Conservation (phyloP, 1,284 basidiomycete genomes). For the Chalciporus sp. region DNA sequence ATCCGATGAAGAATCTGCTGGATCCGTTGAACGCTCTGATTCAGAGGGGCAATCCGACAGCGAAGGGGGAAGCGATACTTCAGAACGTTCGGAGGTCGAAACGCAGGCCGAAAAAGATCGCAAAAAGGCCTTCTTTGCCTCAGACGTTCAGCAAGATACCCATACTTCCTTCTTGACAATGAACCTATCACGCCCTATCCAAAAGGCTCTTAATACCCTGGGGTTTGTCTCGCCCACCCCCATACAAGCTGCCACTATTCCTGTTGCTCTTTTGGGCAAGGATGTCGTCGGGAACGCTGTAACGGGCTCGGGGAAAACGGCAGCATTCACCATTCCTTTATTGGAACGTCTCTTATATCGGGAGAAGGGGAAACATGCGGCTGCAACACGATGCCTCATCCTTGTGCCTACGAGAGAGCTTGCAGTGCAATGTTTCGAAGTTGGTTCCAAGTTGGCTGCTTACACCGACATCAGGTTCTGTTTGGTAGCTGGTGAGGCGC, state of each 20-base stretch:
- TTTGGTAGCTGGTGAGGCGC: constrained; percentile 74
- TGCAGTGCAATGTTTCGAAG: constrained; percentile 93
- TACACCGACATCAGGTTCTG: constrained; percentile 91
- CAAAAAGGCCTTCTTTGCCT: constrained; percentile 86
- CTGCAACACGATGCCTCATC: constrained; percentile 92
- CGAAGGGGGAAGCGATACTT: constrained; percentile 37
- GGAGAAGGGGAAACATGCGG: constrained; percentile 81
- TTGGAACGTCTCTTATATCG: constrained; percentile 90
- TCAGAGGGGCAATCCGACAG: constrained; percentile 20
- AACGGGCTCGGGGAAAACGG: constrained; percentile 96
- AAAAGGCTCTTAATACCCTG: constrained; percentile 84
- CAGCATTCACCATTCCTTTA: constrained; percentile 94
- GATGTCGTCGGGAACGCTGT: constrained; percentile 95
- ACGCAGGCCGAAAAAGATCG: constrained; percentile 49
- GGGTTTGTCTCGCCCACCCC: constrained; percentile 89
- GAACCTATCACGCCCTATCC: constrained; percentile 87
- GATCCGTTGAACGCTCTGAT: constrained; percentile 11
- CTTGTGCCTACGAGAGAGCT: constrained; percentile 94
- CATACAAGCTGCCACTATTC: constrained; percentile 92
- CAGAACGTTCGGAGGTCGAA: constrained; percentile 42
- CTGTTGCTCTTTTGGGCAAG: constrained; percentile 90
- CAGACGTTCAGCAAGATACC: constrained; percentile 49
- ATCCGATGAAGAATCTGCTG: constrained; percentile 41
- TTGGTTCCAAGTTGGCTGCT: constrained; percentile 81
- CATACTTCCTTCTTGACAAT: constrained; percentile 80